Evolutionary conservation across 257 asterid genomes (phyloP).

Genomic region (Agastache rugosa): DNA sequence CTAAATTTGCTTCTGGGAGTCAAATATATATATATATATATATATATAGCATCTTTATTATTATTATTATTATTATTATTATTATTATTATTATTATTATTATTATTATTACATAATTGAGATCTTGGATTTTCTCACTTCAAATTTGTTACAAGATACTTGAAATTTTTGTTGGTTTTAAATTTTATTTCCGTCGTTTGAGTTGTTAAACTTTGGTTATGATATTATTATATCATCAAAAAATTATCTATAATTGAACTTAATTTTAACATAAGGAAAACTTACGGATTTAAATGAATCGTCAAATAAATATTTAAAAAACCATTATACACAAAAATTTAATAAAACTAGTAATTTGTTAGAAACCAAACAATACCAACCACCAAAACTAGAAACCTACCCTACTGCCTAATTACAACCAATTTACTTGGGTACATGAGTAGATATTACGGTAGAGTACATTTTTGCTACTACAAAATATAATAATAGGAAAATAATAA

Average conservation of each 20-base stretch:
- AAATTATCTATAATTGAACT: not conserved
- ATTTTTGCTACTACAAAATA: not conserved
- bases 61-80: not conserved
- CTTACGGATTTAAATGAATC: not conserved
- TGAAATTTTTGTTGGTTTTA: too few relatives aligned
- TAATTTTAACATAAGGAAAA: not conserved
- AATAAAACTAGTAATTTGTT: not conserved
- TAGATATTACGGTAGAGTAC: not conserved
- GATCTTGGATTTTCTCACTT: not conserved
- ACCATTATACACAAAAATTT: not conserved
- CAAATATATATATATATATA: not conserved
- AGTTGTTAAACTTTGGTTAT: not conserved
- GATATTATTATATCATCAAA: not conserved
- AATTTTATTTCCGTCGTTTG: not conserved
- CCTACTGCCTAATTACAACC: constrained; percentile 10
- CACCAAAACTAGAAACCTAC: constrained; percentile 12
- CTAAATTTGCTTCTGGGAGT: not conserved
- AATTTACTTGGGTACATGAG: constrained; percentile 24
- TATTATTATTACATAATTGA: too few relatives aligned
- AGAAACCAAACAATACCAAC: constrained; percentile 10
- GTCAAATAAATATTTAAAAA: not conserved
- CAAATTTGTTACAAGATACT: not conserved
- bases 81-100: not conserved
- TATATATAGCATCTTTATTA: not conserved
- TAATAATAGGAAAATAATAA: not conserved